These are phyloP conservation scores for Tolypocladium amazonense DNA, from an alignment of 2,329 filamentous ascomycete species.

Conservation along the genomic window DNA sequence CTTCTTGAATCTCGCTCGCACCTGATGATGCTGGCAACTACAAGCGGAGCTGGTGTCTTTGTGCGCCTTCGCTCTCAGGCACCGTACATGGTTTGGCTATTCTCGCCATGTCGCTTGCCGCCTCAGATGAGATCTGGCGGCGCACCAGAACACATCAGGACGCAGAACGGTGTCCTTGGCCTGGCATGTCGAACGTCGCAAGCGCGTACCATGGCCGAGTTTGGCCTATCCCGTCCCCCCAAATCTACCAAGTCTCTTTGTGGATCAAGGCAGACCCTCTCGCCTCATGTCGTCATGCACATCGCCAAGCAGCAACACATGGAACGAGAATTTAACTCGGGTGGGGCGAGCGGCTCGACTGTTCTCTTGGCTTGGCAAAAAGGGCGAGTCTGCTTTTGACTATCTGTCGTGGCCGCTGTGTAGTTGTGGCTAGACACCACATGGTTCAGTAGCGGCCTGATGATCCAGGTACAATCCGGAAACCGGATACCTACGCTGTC, in stretches of 20 bases:
- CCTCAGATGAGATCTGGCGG: neutral
- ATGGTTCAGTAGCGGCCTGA: neutral
- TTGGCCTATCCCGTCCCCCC: constrained; percentile 1
- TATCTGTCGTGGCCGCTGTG: neutral
- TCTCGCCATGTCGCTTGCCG: constrained; percentile 1
- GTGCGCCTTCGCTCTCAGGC: neutral
- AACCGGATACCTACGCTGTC: constrained; percentile 2
- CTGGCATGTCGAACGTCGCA: neutral
- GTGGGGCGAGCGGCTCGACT: constrained; percentile 7
- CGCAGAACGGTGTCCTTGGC: neutral
- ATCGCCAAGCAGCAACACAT: constrained; percentile 20
- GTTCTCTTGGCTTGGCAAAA: neutral
- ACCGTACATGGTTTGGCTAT: neutral
- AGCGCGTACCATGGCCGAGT: neutral
- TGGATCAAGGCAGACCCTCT: neutral
- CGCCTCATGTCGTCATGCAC: constrained; percentile 13
- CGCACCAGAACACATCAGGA: neutral
- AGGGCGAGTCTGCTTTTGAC: neutral
- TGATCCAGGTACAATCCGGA: neutral
- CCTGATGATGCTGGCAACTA: neutral
- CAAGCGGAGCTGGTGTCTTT: neutral
- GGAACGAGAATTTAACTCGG: constrained; percentile 16
- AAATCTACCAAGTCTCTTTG: neutral
- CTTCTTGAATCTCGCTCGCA: neutral
- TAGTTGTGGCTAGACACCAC: neutral